These are phyloP conservation scores for Alternaria alternata DNA, from an alignment of 2,329 filamentous ascomycete species.

Conservation along the genomic window DNA sequence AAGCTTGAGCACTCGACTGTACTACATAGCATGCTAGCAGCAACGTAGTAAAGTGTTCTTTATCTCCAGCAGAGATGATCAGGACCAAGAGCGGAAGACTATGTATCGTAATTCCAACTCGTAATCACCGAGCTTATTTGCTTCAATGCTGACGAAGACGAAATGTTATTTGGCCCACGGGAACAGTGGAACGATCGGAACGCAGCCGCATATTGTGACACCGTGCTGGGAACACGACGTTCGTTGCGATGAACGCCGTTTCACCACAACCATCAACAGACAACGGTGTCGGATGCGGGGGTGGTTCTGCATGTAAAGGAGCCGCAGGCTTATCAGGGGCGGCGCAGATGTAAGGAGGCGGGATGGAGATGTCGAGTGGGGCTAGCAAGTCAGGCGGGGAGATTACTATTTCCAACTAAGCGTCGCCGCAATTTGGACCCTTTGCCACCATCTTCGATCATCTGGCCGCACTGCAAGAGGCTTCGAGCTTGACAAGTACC, in stretches of 20 bases:
- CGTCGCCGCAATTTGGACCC: conserved; percentile 11
- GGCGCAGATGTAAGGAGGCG: not conserved
- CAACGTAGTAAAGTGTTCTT: not conserved
- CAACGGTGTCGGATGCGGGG: not conserved
- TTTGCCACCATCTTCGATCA: conserved; percentile 1
- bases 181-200: not conserved
- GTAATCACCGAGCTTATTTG: conserved; percentile 4
- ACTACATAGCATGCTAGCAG: not conserved
- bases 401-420: conserved; percentile 6
- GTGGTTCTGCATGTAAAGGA: not conserved
- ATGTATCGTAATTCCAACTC: not conserved
- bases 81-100: not conserved
- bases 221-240: not conserved
- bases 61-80: not conserved
- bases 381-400: conserved; percentile 1
- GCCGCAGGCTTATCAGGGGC: conserved; percentile 4
- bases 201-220: not conserved
- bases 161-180: not conserved
- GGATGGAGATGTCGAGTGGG: conserved; percentile 1
- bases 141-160: not conserved
- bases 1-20: not conserved
- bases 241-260: not conserved
- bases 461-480: not conserved
- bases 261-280: not conserved
- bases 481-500: not conserved